Conservation (phyloP, 257 asterid species). For the Solanum tarapatanum region DNA sequence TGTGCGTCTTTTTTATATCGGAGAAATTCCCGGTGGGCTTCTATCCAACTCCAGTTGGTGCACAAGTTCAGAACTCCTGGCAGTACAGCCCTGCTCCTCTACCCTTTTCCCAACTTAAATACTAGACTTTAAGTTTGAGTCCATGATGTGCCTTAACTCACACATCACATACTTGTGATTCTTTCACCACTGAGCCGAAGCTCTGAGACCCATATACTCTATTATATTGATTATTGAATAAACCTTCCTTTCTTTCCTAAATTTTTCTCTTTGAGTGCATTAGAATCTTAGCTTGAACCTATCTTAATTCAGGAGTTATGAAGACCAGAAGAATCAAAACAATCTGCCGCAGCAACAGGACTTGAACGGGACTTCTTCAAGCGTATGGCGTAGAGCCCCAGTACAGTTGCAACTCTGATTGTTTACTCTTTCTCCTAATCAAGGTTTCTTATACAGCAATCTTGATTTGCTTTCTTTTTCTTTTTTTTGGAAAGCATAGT, state of each 20-base stretch:
- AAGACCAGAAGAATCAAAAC: conserved; percentile 46
- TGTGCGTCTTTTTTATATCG: not conserved
- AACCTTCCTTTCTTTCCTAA: not conserved
- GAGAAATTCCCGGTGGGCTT: not conserved
- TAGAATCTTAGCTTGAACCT: not conserved
- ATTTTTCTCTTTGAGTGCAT: not conserved
- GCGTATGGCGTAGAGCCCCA: conserved; percentile 44
- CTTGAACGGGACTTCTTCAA: conserved; percentile 39
- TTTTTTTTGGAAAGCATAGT: not conserved
- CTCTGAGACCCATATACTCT: not conserved
- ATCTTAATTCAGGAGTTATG: conserved; percentile 43
- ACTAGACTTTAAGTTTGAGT: not conserved
- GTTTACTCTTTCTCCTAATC: conserved; percentile 5
- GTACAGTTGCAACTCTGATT: conserved; percentile 46
- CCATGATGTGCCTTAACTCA: not conserved
- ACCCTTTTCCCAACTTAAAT: not conserved
- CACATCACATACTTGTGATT: not conserved
- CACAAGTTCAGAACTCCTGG: not conserved
- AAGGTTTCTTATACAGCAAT: conserved; percentile 18
- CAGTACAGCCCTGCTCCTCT: not conserved
- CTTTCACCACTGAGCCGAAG: not conserved
- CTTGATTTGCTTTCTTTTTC: conserved; percentile 2
- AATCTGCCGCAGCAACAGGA: conserved; percentile 38
- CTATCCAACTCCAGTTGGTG: not conserved
- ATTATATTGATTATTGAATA: not conserved